A percentile compares a stretch with the other conserved stretches of the same genome.
These are phyloP conservation scores for Xylaria sp. DNA, from an alignment of 2,329 filamentous ascomycete genomes.

Conservation along the genomic window DNA sequence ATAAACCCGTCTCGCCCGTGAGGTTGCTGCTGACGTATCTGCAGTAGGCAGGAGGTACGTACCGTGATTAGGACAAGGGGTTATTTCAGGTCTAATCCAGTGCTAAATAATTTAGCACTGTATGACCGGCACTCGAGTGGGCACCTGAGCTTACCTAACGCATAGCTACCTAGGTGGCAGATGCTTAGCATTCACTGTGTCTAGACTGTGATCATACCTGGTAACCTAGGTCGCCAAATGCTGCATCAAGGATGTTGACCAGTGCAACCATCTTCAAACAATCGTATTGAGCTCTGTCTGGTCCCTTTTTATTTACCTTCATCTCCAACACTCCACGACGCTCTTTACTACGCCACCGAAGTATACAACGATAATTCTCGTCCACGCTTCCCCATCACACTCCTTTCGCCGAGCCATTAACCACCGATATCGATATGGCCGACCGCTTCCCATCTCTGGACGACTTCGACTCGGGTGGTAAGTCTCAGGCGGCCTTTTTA, in stretches of 20 bases:
- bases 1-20: too few relatives aligned
- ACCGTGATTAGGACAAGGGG: background rate
- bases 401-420: background rate
- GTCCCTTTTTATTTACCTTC: background rate
- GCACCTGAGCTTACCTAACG: background rate
- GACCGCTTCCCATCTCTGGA: constrained; percentile 81
- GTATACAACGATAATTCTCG: background rate
- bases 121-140: too few relatives aligned
- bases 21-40: too few relatives aligned
- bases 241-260: constrained; percentile 13
- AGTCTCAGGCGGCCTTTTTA: constrained; percentile 33
- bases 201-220: background rate
- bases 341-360: background rate
- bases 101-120: too few relatives aligned
- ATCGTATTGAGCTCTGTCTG: background rate
- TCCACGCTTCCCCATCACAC: background rate
- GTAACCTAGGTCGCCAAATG: constrained; percentile 16
- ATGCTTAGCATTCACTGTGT: background rate
- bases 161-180: background rate
- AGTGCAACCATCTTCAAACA: background rate
- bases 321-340: background rate
- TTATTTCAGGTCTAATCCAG: too few relatives aligned
- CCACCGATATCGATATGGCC: constrained; percentile 68
- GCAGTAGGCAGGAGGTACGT: background rate
- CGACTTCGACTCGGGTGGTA: constrained; percentile 73